These are phyloP conservation scores for Chionographis japonica DNA, from an alignment of 106 monocot species.

Conservation along the genomic window DNA sequence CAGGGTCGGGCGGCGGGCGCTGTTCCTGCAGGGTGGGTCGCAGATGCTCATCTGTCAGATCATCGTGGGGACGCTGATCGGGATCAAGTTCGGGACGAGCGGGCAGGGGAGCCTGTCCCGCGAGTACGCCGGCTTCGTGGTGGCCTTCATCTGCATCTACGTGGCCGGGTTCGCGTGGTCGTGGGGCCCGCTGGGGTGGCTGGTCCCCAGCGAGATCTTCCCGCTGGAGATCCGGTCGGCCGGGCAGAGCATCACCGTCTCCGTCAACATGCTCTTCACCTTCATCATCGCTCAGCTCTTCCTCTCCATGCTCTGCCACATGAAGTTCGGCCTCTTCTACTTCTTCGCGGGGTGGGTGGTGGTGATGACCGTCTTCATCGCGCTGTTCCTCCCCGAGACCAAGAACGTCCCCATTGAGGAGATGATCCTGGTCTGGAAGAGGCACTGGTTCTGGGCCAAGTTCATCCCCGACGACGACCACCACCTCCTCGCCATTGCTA, in stretches of 20 bases:
- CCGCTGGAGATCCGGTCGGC: constrained; percentile 67
- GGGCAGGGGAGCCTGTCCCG: too few relatives aligned
- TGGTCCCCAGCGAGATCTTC: constrained; percentile 55
- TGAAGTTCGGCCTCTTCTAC: constrained; percentile 61
- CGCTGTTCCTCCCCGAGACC: constrained; percentile 63
- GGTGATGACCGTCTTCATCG: constrained; percentile 49
- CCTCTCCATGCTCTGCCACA: constrained; percentile 45
- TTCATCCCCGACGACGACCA: too few relatives aligned
- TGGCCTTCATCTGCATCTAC: constrained; percentile 42
- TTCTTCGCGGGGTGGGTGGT: constrained; percentile 60
- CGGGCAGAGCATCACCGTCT: constrained; percentile 56
- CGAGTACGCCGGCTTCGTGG: constrained; percentile 1
- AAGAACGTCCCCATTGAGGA: constrained; percentile 67
- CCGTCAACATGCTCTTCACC: constrained; percentile 66
- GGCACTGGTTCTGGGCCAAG: too few relatives aligned
- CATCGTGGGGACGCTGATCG: too few relatives aligned
- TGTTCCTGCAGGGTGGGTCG: too few relatives aligned
- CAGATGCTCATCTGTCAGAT: too few relatives aligned
- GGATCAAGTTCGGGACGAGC: too few relatives aligned
- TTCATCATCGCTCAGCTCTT: constrained; percentile 53
- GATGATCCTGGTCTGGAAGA: constrained; percentile 15
- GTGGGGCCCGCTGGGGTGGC: constrained; percentile 43
- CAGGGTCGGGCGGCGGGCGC: too few relatives aligned
- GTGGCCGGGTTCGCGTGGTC: constrained; percentile 60
- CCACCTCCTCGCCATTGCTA: too few relatives aligned